Evolutionary conservation across 2,329 filamentous ascomycete genomes (phyloP).

Genomic region (Penicillium occitanis): DNA sequence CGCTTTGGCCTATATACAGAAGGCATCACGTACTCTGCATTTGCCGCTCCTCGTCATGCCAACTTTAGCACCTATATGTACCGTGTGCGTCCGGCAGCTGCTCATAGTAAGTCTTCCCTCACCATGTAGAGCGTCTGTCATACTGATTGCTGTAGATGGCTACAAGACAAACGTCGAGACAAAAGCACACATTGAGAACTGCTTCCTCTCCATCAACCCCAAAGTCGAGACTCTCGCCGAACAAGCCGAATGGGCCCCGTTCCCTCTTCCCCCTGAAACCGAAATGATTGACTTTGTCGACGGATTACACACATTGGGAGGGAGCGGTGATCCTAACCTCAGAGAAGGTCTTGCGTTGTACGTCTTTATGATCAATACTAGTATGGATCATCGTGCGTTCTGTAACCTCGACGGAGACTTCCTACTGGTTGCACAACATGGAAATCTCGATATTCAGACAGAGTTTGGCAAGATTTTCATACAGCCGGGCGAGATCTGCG

Average conservation of each 20-base stretch:
- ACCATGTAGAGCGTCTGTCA: background rate
- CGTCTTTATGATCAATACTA: slow-evolving; percentile 56
- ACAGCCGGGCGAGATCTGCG: slow-evolving; percentile 74
- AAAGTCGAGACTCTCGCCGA: slow-evolving; percentile 55
- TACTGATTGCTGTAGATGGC: slow-evolving; percentile 25
- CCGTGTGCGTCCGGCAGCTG: slow-evolving; percentile 30
- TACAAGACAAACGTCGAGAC: slow-evolving; percentile 45
- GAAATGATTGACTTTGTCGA: slow-evolving; percentile 58
- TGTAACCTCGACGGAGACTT: slow-evolving; percentile 71
- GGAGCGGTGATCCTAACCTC: slow-evolving; percentile 55
- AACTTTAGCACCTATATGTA: slow-evolving; percentile 34
- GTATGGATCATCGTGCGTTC: slow-evolving; percentile 55
- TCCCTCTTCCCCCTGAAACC: slow-evolving; percentile 47
- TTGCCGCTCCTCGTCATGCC: slow-evolving; percentile 28
- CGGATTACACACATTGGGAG: slow-evolving; percentile 53
- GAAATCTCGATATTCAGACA: slow-evolving; percentile 71
- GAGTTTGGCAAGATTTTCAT: slow-evolving; percentile 73
- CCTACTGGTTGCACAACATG: slow-evolving; percentile 73
- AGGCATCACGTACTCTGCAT: slow-evolving; percentile 32
- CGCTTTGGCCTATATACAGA: slow-evolving; percentile 36
- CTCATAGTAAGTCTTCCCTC: slow-evolving; percentile 26
- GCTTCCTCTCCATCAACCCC: slow-evolving; percentile 43
- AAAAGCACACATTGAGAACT: slow-evolving; percentile 31
- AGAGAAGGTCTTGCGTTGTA: slow-evolving; percentile 54
- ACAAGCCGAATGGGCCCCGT: slow-evolving; percentile 57